Base-by-base conservation (phyloP, 768 basidiomycete species). In the Mycena olivaceomarginata region DNA sequence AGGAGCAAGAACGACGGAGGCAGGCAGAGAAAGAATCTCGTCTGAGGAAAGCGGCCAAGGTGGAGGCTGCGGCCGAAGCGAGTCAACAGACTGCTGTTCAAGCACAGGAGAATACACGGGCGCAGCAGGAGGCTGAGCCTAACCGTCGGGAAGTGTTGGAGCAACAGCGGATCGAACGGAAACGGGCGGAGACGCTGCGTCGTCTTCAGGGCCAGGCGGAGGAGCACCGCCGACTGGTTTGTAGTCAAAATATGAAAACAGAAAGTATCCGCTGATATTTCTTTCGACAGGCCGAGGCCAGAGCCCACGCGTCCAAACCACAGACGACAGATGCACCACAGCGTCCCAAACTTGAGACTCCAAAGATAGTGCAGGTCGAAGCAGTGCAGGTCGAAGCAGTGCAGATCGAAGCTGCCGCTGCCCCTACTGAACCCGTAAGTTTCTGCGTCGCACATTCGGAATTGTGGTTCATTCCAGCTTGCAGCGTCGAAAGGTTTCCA, bases 171-270 rank as follows among this genome's bases (percentile, higher is more conserved):
- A 31, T 67, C 11, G 81, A 79, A 57, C 73, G 64, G 13, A 82
- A 82, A 74, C 79, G 80, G 7, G 80, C 80, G 13, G 81, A 82
- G 60, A 81, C 79, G 20, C 41, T 82, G 37, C 75, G 77, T 31
- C 83, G 83, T 43, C 77, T 82, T 10, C 77, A 80, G 41, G 80
- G 67, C 37, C 82, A 84, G 70, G 83, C 82, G 31, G 81, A 82
- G 67, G 81, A 82, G 66, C 79, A 80, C 41, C 72, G 77, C 15
- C 80, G 81, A 65, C 62, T 67, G 77, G 83, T 81, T 13, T 67
- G 79, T 64, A 41, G 65, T 51, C 16, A 25, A 37, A 31, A 9
- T 16, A 6, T 53, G 20, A n/a, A 18, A 3, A 13, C 5, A 15
- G 25, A 41, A 12, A 48, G 46, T 15, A 65, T 46, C 5, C 45